Evolutionary conservation across 164 flowering plant species (phyloP).

Genomic region (Amborella trichopoda): DNA sequence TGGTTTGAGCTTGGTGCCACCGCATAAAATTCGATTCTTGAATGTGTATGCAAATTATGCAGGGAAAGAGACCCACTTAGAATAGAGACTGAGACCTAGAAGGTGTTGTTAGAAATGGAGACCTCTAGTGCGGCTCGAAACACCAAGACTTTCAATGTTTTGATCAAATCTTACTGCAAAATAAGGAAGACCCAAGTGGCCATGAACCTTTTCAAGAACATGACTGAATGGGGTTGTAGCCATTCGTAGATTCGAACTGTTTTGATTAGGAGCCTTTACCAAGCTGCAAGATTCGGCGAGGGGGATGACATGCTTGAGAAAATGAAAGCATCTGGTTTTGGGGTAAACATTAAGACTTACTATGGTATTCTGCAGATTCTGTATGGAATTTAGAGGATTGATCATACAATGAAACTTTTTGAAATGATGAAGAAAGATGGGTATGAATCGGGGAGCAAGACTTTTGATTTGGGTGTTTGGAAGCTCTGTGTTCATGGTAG

Average conservation of each 20-base stretch:
- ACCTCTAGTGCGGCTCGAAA: slow-evolving; percentile 66
- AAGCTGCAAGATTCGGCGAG: slow-evolving; percentile 87
- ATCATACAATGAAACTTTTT: slow-evolving; percentile 78
- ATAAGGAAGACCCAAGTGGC: slow-evolving; percentile 75
- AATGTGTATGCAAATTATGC: slow-evolving; percentile 85
- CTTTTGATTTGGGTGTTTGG: slow-evolving; percentile 68
- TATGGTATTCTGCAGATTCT: slow-evolving; percentile 63
- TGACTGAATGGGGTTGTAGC: slow-evolving; percentile 88
- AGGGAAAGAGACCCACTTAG: slow-evolving; percentile 70
- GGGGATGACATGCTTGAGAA: slow-evolving; percentile 94
- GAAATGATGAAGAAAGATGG: slow-evolving; percentile 77
- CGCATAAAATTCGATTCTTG: slow-evolving; percentile 74
- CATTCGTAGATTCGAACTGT: slow-evolving; percentile 52
- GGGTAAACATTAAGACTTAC: slow-evolving; percentile 47
- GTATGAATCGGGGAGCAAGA: slow-evolving; percentile 55
- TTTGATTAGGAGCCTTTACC: slow-evolving; percentile 69
- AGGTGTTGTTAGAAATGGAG: slow-evolving; percentile 76
- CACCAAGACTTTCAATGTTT: slow-evolving; percentile 74
- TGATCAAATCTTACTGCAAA: slow-evolving; percentile 69
- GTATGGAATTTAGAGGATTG: slow-evolving; percentile 92
- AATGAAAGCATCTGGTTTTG: slow-evolving; percentile 80
- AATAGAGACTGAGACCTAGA: slow-evolving; percentile 52
- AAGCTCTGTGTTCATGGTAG: slow-evolving; percentile 60
- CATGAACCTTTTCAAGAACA: slow-evolving; percentile 47
- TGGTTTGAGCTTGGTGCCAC: slow-evolving; percentile 66